Percentiles rank a stretch among this genome's conserved stretches.
Conservation (phyloP, 345 rosid genomes). For the Luvunga scandens region DNA sequence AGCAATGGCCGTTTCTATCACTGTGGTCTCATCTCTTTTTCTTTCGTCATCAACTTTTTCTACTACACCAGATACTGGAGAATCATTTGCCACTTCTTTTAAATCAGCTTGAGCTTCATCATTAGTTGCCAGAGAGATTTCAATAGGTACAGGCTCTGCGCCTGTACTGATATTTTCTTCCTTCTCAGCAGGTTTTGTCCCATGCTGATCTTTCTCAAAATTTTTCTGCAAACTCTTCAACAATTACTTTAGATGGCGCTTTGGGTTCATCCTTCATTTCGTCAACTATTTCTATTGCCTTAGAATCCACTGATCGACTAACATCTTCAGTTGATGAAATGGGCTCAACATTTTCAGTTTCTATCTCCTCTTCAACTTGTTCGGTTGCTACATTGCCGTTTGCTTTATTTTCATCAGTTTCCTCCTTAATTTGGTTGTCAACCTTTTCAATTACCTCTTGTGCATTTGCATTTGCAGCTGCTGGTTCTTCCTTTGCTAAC, state of each 20-base stretch:
- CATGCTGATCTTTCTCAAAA: not conserved
- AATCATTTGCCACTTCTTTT: not conserved
- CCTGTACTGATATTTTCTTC: no score
- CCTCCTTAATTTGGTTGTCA: not conserved
- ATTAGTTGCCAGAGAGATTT: not conserved
- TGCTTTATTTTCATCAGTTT: not conserved
- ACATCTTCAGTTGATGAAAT: conserved; percentile 8
- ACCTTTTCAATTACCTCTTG: not conserved
- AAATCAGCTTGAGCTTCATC: conserved; percentile 1
- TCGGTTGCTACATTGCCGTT: conserved; percentile 10
- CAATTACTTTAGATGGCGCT: not conserved
- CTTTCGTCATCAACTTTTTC: conserved; percentile 5
- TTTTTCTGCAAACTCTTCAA: conserved; percentile 6
- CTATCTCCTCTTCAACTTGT: not conserved
- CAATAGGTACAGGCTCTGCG: not conserved
- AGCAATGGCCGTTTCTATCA: not conserved
- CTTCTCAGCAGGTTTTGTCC: no score
- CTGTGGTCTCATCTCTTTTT: not conserved
- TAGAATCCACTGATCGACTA: not conserved
- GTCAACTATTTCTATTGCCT: conserved; percentile 9
- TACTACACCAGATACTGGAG: not conserved
- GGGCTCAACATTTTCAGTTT: not conserved
- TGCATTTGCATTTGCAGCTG: not conserved
- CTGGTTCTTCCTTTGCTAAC: not conserved
- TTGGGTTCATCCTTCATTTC: conserved; percentile 9